A percentile compares a stretch with the other conserved stretches of the same genome.
Evolutionary conservation across 2,329 filamentous ascomycete species (phyloP).

Genomic region (Scedosporium dehoogii): DNA sequence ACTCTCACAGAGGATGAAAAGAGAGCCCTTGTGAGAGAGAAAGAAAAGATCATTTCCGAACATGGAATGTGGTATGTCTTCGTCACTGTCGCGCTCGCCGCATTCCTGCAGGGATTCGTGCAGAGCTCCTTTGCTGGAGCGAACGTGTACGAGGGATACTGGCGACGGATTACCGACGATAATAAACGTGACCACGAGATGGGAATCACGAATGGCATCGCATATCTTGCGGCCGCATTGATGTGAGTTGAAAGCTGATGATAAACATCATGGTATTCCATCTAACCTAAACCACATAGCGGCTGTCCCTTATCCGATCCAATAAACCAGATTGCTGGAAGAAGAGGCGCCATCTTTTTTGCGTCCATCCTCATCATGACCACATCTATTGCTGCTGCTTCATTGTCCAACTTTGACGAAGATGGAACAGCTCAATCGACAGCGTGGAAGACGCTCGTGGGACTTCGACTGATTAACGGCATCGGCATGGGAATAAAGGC

Average conservation of each 20-base stretch:
- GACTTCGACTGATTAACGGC: slow-evolving; percentile 21
- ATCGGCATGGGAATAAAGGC: slow-evolving; percentile 38
- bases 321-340: slow-evolving; percentile 26
- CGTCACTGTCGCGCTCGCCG: slow-evolving; percentile 31
- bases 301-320: slow-evolving; percentile 26
- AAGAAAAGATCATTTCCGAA: slow-evolving; percentile 28
- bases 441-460: slow-evolving; percentile 21
- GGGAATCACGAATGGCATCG: slow-evolving; percentile 24
- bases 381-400: slow-evolving; percentile 25
- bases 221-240: slow-evolving; percentile 25
- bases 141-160: slow-evolving; percentile 19
- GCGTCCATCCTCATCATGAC: slow-evolving; percentile 26
- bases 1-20: slow-evolving; percentile 24
- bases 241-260: slow-evolving; percentile 8
- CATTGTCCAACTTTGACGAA: background rate
- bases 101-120: slow-evolving; percentile 33
- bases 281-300: background rate
- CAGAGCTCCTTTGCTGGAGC: slow-evolving; percentile 34
- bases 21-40: slow-evolving; percentile 24
- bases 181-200: slow-evolving; percentile 18
- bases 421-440: slow-evolving; percentile 9
- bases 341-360: slow-evolving; percentile 26
- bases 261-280: background rate
- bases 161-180: slow-evolving; percentile 9
- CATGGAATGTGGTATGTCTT: slow-evolving; percentile 28